Evolutionary conservation across 352 stramenopile genomes (phyloP).

Genomic region (Globisporangium orthogonon): DNA sequence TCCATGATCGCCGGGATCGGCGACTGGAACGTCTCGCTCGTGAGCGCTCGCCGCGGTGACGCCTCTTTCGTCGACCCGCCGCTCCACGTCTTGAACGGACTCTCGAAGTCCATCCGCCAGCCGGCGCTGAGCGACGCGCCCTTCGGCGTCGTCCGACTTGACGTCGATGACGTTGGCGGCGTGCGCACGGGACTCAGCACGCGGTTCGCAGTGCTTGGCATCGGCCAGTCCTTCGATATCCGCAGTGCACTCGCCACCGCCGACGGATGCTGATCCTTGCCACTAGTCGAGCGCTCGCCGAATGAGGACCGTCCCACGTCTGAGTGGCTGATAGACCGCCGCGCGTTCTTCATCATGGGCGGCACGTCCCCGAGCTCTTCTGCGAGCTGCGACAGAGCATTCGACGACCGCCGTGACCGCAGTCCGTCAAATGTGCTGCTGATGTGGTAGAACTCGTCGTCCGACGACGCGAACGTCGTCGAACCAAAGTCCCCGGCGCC

Average conservation of each 20-base stretch:
- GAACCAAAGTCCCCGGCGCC: slow-evolving; percentile 1
- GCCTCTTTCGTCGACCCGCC: slow-evolving; percentile 25
- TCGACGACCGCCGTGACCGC: slow-evolving; percentile 27
- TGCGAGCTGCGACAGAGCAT: slow-evolving; percentile 21
- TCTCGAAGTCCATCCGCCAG: slow-evolving; percentile 73
- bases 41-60: slow-evolving; percentile 31
- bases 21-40: slow-evolving; percentile 43
- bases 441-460: slow-evolving; percentile 17
- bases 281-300: slow-evolving; percentile 11
- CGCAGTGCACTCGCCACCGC: slow-evolving; percentile 9
- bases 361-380: slow-evolving; percentile 31
- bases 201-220: slow-evolving; percentile 14
- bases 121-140: slow-evolving; percentile 4
- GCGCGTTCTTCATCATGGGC: slow-evolving; percentile 39
- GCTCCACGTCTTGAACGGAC: slow-evolving; percentile 77
- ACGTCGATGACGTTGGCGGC: slow-evolving; percentile 5
- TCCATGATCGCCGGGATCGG: slow-evolving; percentile 25
- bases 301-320: slow-evolving; percentile 24
- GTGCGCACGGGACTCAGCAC: slow-evolving; percentile 18
- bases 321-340: slow-evolving; percentile 61
- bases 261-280: neutral
- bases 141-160: slow-evolving; percentile 5
- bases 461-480: slow-evolving; percentile 6
- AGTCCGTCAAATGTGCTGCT: slow-evolving; percentile 5
- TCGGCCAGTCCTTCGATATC: slow-evolving; percentile 43